Evolutionary conservation across 2,329 filamentous ascomycete genomes (phyloP), one percentile per base, ranked within the genome.

Genomic region (Cladosporium sp.): DNA sequence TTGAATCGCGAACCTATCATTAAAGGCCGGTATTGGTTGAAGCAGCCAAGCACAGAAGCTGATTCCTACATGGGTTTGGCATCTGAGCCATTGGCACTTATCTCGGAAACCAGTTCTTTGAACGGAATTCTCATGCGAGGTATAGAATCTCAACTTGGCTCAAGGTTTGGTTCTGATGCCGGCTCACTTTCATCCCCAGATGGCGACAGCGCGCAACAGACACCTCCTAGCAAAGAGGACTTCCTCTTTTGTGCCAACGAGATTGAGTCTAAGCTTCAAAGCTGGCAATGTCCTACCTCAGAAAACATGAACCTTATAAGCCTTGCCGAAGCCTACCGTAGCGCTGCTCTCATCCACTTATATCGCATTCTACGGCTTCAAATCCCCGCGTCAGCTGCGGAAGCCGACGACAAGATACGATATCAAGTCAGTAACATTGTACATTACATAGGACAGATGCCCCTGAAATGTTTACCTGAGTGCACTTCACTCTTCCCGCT

Each of bases 61-160:
- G 55, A 57, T 17, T 51, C 55, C 7, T 57, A 57, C 37, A 22
- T 57, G n/a, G 55, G 47, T 7, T 15, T 57, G 15, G 55, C 32
- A 36, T 51, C 15, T 22, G 47, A 37, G 13, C 55, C 55, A 19
- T 12, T 57, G 19, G 32, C 47, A 19, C 9, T 42, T 3, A 47
- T 57, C n/a, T 47, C 39, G 7, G 36, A 57, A 12, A 52, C 45
- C 36, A 52, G 37, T 25, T 28, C 35, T 15, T n/a, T 57, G 4
- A 32, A 47, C 15, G 8, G 36, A 19, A 2, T 12, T 25, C 25
- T 44, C n/a, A 10, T 19, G 7, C 24, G 13, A 28, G 10, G 28
- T 2, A 7, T 15, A 25, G 42, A 45, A 7, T 12, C 20, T 22
- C 22, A 28, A 45, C 8, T 24, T 15, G 24, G 12, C 20, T 45